Evolutionary conservation across 1,139 yeast species (phyloP).

Genomic region (Hyphopichia khmerensis): DNA sequence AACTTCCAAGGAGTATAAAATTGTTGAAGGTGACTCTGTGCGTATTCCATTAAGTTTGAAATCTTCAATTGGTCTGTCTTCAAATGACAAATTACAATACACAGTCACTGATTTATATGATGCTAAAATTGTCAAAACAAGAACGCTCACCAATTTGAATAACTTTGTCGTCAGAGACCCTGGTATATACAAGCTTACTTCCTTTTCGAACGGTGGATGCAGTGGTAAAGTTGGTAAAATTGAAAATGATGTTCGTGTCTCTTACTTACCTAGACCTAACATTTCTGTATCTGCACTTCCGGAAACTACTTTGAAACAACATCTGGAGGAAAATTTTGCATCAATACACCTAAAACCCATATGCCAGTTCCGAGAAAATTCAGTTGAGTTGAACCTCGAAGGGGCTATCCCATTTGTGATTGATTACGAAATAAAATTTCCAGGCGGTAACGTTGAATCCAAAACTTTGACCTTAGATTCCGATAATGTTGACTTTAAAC

Average conservation of each 20-base stretch:
- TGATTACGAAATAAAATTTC: slow-evolving; percentile 63
- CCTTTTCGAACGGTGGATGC: slow-evolving; percentile 67
- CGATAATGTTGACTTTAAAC: slow-evolving; percentile 22
- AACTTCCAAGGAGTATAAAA: slow-evolving; percentile 24
- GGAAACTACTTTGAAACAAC: slow-evolving; percentile 18
- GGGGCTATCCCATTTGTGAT: slow-evolving; percentile 78
- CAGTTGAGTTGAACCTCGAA: slow-evolving; percentile 24
- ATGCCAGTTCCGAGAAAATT: slow-evolving; percentile 32
- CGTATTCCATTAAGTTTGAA: slow-evolving; percentile 55
- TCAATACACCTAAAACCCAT: slow-evolving; percentile 28
- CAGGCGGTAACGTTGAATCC: slow-evolving; percentile 49
- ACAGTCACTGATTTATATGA: slow-evolving; percentile 18
- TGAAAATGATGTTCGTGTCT: slow-evolving; percentile 36
- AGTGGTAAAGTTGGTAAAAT: slow-evolving; percentile 50
- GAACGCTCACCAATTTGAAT: slow-evolving; percentile 29
- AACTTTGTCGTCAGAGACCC: slow-evolving; percentile 49
- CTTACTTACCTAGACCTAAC: slow-evolving; percentile 59
- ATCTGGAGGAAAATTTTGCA: slow-evolving; percentile 12
- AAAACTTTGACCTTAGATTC: slow-evolving; percentile 33
- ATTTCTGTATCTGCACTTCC: slow-evolving; percentile 21
- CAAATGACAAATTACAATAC: slow-evolving; percentile 26
- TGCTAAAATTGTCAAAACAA: slow-evolving; percentile 22
- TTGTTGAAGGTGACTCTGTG: slow-evolving; percentile 62
- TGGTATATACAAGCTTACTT: slow-evolving; percentile 62
- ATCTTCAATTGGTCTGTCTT: slow-evolving; percentile 27